These are phyloP conservation scores for Hanseniaspora pseudoguilliermondii DNA, from an alignment of 805 yeast genomes.

Conservation along the genomic window DNA sequence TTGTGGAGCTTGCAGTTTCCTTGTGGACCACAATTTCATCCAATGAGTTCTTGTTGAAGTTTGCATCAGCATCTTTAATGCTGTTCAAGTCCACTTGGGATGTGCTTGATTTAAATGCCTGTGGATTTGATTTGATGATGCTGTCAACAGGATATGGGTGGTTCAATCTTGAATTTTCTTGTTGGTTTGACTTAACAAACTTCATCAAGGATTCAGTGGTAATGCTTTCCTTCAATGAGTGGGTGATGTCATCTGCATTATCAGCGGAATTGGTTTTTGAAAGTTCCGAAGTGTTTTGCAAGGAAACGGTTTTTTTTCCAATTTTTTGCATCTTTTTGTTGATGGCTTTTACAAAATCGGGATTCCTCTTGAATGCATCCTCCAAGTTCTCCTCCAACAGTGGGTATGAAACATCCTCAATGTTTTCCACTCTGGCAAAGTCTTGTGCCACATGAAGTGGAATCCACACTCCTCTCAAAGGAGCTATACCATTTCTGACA, in stretches of 20 bases:
- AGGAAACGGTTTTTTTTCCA: background rate
- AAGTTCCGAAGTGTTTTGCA: background rate
- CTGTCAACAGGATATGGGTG: background rate
- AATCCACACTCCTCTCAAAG: conserved; percentile 80
- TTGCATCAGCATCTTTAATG: background rate
- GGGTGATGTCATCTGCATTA: background rate
- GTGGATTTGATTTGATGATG: background rate
- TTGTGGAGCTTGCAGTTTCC: background rate
- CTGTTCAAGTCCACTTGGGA: background rate
- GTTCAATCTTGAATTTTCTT: background rate
- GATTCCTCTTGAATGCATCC: conserved; percentile 29
- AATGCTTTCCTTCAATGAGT: background rate
- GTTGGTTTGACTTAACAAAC: background rate
- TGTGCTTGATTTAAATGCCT: background rate
- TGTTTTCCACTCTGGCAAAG: conserved; percentile 70
- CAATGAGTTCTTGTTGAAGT: background rate
- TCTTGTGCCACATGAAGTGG: conserved; percentile 73
- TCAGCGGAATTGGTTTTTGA: background rate
- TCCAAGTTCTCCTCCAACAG: conserved; percentile 65
- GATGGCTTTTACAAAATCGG: conserved; percentile 13
- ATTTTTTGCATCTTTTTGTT: background rate
- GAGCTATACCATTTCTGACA: conserved; percentile 78
- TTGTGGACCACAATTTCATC: background rate
- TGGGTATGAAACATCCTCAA: conserved; percentile 53
- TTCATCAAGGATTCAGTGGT: background rate